These are phyloP conservation scores for Globisporangium perplexum DNA, from an alignment of 352 stramenopile species.

Conservation along the genomic window DNA sequence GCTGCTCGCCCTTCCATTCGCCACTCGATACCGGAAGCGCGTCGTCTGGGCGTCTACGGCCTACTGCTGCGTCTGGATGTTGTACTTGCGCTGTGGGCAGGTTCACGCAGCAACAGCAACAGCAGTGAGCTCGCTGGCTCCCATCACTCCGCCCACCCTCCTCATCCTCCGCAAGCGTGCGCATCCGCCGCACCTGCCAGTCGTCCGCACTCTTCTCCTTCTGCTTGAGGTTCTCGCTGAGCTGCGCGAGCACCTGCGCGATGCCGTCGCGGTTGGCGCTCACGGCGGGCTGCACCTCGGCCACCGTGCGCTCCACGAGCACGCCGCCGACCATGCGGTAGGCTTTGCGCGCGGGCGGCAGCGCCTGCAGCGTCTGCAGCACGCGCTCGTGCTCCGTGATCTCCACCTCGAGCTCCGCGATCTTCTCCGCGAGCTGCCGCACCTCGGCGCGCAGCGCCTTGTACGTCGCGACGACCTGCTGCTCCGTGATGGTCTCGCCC, in stretches of 20 bases:
- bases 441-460: slow-evolving; percentile 81
- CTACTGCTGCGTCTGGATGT: slow-evolving; percentile 81
- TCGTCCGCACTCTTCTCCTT: slow-evolving; percentile 81
- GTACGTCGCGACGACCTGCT: slow-evolving; percentile 85
- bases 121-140: background rate
- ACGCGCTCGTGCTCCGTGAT: slow-evolving; percentile 81
- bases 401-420: slow-evolving; percentile 81
- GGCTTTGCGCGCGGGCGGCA: slow-evolving; percentile 78
- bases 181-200: slow-evolving; percentile 43
- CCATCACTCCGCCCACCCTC: no score
- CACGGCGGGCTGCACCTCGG: slow-evolving; percentile 94
- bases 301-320: slow-evolving; percentile 94
- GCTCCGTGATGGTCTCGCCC: slow-evolving; percentile 64
- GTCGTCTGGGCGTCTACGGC: background rate
- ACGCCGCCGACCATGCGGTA: slow-evolving; percentile 96
- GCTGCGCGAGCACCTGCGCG: slow-evolving; percentile 62
- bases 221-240: slow-evolving; percentile 77
- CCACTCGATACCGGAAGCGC: slow-evolving; percentile 1
- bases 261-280: slow-evolving; percentile 75
- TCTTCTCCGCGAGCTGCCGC: slow-evolving; percentile 81
- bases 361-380: slow-evolving; percentile 67
- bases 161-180: no score
- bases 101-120: background rate
- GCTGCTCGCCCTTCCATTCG: slow-evolving; percentile 3
- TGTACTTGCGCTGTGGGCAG: slow-evolving; percentile 63